These are phyloP conservation scores for Talaromyces thailandensis DNA, from an alignment of 495 filamentous ascomycete genomes.

Conservation along the genomic window DNA sequence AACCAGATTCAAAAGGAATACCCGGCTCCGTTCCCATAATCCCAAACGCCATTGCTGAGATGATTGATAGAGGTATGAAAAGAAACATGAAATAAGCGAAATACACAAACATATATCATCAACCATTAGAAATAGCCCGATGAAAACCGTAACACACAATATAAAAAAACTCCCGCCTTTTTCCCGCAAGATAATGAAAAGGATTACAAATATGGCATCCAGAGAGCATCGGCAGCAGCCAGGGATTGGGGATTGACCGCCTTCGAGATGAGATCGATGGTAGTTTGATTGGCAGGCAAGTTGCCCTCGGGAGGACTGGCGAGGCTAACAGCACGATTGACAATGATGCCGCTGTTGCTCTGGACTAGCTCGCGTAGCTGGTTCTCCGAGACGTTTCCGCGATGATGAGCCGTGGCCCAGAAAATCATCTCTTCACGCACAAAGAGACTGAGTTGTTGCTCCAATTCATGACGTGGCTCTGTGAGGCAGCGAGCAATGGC, in stretches of 20 bases:
- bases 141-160: neutral
- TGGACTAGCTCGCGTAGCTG: constrained; percentile 81
- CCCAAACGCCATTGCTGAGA: neutral
- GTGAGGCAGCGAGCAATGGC: constrained; percentile 91
- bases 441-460: constrained; percentile 86
- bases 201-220: constrained; percentile 90
- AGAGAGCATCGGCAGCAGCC: constrained; percentile 77
- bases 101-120: neutral
- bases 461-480: constrained; percentile 82
- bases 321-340: constrained; percentile 77
- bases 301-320: constrained; percentile 56
- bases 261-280: constrained; percentile 80
- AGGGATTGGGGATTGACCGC: constrained; percentile 83
- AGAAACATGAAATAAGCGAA: constrained; percentile 13
- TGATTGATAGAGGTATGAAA: neutral
- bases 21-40: neutral
- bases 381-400: constrained; percentile 51
- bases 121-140: neutral
- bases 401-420: constrained; percentile 83
- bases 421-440: constrained; percentile 97
- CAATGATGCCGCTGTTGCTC: constrained; percentile 79
- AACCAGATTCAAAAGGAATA: neutral
- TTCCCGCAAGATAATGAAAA: neutral
- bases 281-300: constrained; percentile 90
- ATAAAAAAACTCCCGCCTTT: neutral